Evolutionary conservation across 352 stramenopile genomes (phyloP).

Genomic region (Globisporangium radiosum): DNA sequence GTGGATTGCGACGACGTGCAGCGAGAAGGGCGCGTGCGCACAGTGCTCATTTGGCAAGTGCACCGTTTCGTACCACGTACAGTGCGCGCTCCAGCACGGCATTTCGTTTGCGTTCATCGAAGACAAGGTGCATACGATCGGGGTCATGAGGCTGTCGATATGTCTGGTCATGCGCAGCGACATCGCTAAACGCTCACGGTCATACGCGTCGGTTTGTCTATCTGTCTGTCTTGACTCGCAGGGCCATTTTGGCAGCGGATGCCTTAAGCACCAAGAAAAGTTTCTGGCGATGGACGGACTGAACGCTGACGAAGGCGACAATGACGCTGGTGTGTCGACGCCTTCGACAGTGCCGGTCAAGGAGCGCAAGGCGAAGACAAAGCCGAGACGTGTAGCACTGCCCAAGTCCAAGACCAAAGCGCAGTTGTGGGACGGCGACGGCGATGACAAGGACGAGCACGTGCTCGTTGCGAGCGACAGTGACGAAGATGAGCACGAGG

Average conservation of each 20-base stretch:
- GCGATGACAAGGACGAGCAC: constrained; percentile 23
- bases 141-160: too few species aligned
- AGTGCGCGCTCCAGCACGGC: constrained; percentile 52
- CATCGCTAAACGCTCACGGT: background rate
- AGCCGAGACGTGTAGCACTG: too few species aligned
- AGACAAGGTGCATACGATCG: constrained; percentile 24
- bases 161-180: too few species aligned
- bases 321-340: background rate
- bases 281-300: constrained; percentile 35
- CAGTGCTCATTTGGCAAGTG: constrained; percentile 68
- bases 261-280: constrained; percentile 45
- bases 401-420: too few species aligned
- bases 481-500: constrained; percentile 17
- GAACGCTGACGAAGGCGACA: constrained; percentile 15
- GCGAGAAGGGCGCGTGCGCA: constrained; percentile 61
- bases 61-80: constrained; percentile 60
- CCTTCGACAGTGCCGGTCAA: too few species aligned
- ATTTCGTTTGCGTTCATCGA: constrained; percentile 65
- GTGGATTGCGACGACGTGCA: constrained; percentile 11
- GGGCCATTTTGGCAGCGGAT: constrained; percentile 59
- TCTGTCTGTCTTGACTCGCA: constrained; percentile 7
- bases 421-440: constrained; percentile 22
- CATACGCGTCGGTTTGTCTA: background rate
- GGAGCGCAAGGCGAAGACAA: too few species aligned
- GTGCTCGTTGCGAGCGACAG: constrained; percentile 29